These are phyloP conservation scores for Dendrocalamus latiflorus DNA, from an alignment of 202 grass and related monocot species.

Conservation along the genomic window DNA sequence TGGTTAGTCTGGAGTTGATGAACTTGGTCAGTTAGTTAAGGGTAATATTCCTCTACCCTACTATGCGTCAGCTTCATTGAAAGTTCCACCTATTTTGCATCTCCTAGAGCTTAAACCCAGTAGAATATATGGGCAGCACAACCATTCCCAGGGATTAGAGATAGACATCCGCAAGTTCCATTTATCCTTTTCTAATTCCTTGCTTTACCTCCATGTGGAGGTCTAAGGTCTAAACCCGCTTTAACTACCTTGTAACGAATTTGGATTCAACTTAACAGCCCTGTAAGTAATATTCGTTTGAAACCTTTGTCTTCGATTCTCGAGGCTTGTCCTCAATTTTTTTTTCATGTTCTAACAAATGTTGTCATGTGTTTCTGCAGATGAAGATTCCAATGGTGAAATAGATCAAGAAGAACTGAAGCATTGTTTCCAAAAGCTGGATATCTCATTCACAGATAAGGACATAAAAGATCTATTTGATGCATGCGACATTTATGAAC, in stretches of 20 bases:
- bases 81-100: background rate
- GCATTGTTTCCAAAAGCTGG: constrained; percentile 88
- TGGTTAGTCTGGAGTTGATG: background rate
- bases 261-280: background rate
- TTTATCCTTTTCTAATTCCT: background rate
- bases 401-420: constrained; percentile 90
- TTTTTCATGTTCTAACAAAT: background rate
- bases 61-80: background rate
- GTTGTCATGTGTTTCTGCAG: constrained; percentile 24
- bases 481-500: constrained; percentile 85
- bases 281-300: background rate
- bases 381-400: constrained; percentile 98
- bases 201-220: background rate
- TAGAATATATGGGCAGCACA: background rate
- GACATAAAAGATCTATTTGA: constrained; percentile 85
- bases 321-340: background rate
- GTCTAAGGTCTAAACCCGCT: background rate
- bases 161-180: background rate
- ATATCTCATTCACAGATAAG: constrained; percentile 63
- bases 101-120: background rate
- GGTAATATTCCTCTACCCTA: background rate
- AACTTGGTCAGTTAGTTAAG: background rate
- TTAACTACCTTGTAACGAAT: background rate
- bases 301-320: background rate
- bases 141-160: background rate